Base-by-base conservation (phyloP, 2,329 filamentous ascomycete species). In the Blastomyces parvus region DNA sequence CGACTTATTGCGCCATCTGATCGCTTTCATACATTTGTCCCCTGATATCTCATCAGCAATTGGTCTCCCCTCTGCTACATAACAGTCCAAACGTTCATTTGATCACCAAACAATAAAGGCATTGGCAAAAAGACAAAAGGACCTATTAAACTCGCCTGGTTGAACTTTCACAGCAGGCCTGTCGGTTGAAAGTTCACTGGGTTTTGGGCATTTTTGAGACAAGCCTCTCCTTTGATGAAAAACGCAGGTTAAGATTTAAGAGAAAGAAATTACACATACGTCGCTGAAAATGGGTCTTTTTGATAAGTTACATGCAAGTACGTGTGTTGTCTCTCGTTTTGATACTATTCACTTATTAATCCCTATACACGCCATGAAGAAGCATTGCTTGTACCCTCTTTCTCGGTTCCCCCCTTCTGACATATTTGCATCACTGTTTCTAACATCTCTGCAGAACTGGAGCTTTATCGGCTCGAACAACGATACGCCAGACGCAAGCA, bases 391-490 rank as follows among this genome's bases (percentile, higher is more conserved):
- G 19, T 33, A 4, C 53, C 53, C 30, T 57, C 4, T 27, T 50
- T 14, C 9, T 40, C 40, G 2, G 5, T 36, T 25, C 33, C 30
- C 52, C 56, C 19, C 59, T 27, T 30, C 11, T 58, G n/a, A 38
- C 36, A 38, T 13, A 13, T 13, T 38, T 9, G 59, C 36, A 57
- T 5, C 17, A 84, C 65, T 81, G 83, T 13, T 66, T 63, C 61
- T 58, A 64, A 38, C 46, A 60, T 58, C 30, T 52, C 22, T 55
- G 65, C 85, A 89, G 81, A 78, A 69, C 81, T 95, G 71, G 91
- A 97, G 82, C 86, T 97, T 72, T 94, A 96, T 82, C 90, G 91
- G 59, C 87, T 97, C 69, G 93, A 97, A 80, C 88, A 97, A 80
- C 88, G 91, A 71, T 97, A 97, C 82, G 95, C 92, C 60, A 89